phyloP scores from a whole-genome alignment of 352 stramenopile genomes.

The Globisporangium viniferum region DNA sequence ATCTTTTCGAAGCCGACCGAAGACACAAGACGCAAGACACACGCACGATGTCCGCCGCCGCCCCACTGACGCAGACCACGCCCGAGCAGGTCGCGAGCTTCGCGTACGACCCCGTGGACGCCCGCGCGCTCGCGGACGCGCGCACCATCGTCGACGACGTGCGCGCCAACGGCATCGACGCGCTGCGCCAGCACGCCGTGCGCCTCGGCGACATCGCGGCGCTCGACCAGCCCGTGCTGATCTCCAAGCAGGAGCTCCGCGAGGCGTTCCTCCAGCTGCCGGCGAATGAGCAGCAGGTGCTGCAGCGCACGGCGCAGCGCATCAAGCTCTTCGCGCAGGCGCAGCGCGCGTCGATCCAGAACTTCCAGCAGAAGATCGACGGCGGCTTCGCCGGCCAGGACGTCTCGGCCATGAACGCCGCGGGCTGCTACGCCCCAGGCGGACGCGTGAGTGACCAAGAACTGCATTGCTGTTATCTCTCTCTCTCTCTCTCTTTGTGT shows the following conservation, averaged over 20 bases:
- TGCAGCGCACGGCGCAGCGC: slow-evolving; percentile 87
- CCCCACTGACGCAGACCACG: slow-evolving; percentile 64
- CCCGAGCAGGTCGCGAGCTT: slow-evolving; percentile 69
- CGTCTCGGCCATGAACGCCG: slow-evolving; percentile 64
- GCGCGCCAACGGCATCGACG: slow-evolving; percentile 33
- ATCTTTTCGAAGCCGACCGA: slow-evolving; percentile 3
- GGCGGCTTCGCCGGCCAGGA: slow-evolving; percentile 95
- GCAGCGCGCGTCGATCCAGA: slow-evolving; percentile 89
- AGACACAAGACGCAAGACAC: background rate
- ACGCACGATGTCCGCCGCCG: slow-evolving; percentile 25
- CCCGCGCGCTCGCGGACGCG: slow-evolving; percentile 54
- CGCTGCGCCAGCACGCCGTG: slow-evolving; percentile 52
- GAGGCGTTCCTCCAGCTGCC: slow-evolving; percentile 83
- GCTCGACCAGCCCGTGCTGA: slow-evolving; percentile 39
- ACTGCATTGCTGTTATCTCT: background rate
- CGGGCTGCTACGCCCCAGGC: slow-evolving; percentile 97
- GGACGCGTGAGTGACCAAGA: slow-evolving; percentile 60
- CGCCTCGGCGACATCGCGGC: slow-evolving; percentile 64
- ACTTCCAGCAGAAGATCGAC: slow-evolving; percentile 94
- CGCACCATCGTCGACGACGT: slow-evolving; percentile 74
- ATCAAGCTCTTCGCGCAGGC: slow-evolving; percentile 93
- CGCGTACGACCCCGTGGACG: slow-evolving; percentile 78
- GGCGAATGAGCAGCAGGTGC: slow-evolving; percentile 61
- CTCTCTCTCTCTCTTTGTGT: background rate
- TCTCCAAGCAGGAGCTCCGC: slow-evolving; percentile 65